Base-by-base conservation (phyloP, 2,329 filamentous ascomycete genomes). In the Diplodia scrobiculata region DNA sequence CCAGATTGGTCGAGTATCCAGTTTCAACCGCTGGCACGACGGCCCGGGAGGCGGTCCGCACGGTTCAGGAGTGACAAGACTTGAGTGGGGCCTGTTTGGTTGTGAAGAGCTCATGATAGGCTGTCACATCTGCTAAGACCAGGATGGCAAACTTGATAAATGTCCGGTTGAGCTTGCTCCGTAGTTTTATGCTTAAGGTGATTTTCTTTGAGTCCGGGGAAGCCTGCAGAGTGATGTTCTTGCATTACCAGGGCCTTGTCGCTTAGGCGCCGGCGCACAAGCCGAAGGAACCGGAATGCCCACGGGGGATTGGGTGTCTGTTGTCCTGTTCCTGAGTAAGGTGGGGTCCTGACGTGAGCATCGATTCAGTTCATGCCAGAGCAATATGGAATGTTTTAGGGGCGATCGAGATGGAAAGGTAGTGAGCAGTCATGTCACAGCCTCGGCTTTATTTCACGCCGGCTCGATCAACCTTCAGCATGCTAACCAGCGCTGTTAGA, bases 21-120 rank as follows among this genome's bases (percentile, higher is more conserved):
- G 13, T 32, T 59, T 59, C 55, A 59, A 47, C 55, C 55, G 55
- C 25, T 27, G 55, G 55, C 25, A 59, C 45, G 55, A 19, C 55
- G 55, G 55, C 13, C 55, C 55, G 55, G 21, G 7, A 47, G 5
- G 55, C 55, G 55, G 55, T 19, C 21, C 7, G 55, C 55, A 48
- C 55, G 38, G 38, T 17, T 59, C 55, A 47, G 10, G 36, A 47
- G 36, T 38, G 45, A 59, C 25, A 32, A 21, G 38, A 59, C 45
- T 14, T 14, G 38, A 36, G 54, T 45, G 54, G 54, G 36, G 21
- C 54, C 17, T 27, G n/a, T 14, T 2, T 32, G 45, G 19, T 5
- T 45, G 36, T 13, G 6, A 27, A 25, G 13, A 58, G 54, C 21
- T 19, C 17, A 14, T 25, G 36, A 58, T 45, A 58, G 21, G 54